Evolutionary conservation across 2,329 filamentous ascomycete genomes (phyloP).

Genomic region (Fusarium goolgardi): DNA sequence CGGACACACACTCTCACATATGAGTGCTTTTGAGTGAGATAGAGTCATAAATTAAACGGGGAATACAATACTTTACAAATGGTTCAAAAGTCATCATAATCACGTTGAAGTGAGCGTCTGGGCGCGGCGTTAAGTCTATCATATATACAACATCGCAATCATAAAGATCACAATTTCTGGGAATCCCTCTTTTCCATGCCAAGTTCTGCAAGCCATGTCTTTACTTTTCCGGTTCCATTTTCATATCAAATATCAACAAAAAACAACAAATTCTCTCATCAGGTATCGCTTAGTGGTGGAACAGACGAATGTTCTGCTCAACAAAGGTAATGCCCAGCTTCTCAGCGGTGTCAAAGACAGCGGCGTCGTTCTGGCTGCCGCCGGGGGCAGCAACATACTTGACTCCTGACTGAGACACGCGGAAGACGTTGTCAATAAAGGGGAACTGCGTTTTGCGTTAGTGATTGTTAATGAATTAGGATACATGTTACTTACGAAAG

Average conservation of each 20-base stretch:
- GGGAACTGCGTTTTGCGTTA: conserved; percentile 75
- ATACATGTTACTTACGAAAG: conserved; percentile 77
- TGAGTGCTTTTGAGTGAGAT: conserved; percentile 20
- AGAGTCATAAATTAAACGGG: background rate
- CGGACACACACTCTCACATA: conserved; percentile 4
- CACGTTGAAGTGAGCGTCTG: conserved; percentile 42
- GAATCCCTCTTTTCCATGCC: conserved; percentile 20
- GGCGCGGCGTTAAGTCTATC: conserved; percentile 43
- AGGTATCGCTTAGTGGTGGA: conserved; percentile 42
- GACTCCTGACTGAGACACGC: conserved; percentile 85
- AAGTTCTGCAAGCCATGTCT: background rate
- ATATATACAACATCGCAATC: conserved; percentile 39
- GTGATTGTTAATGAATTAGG: background rate
- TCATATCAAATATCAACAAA: conserved; percentile 11
- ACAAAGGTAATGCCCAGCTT: conserved; percentile 94
- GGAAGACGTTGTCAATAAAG: conserved; percentile 98
- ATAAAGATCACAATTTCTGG: conserved; percentile 31
- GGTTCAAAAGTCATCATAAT: conserved; percentile 41
- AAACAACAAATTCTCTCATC: conserved; percentile 23
- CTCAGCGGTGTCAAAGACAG: conserved; percentile 89
- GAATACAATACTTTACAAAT: conserved; percentile 8
- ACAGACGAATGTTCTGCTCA: conserved; percentile 83
- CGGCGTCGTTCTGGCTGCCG: conserved; percentile 86
- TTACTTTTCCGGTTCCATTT: conserved; percentile 29
- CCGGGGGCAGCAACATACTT: conserved; percentile 96